These are phyloP conservation scores for Hypseocharis bilobata DNA, from an alignment of 441 rosid species.

Conservation along the genomic window DNA sequence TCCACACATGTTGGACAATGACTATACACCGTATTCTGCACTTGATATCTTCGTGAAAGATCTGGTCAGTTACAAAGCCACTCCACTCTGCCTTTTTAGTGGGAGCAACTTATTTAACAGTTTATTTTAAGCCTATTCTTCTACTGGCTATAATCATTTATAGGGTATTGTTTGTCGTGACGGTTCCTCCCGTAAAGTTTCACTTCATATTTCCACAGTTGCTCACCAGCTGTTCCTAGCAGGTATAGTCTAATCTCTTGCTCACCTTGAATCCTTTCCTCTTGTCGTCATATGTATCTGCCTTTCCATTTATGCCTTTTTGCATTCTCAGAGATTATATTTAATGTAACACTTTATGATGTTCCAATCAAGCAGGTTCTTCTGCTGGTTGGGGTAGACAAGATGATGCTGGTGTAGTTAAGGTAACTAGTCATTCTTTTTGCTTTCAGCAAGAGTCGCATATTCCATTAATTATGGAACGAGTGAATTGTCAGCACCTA, in stretches of 20 bases:
- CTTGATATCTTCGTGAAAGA: slow-evolving; percentile 97
- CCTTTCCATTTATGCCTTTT: background rate
- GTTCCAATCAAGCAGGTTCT: slow-evolving; percentile 48
- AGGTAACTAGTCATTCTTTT: slow-evolving; percentile 37
- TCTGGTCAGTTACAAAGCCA: slow-evolving; percentile 47
- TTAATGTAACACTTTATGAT: background rate
- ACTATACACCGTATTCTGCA: slow-evolving; percentile 87
- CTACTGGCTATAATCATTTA: slow-evolving; percentile 17
- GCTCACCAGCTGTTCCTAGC: slow-evolving; percentile 81
- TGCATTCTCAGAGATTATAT: background rate
- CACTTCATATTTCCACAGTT: slow-evolving; percentile 70
- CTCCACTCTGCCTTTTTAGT: slow-evolving; percentile 4
- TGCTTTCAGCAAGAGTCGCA: background rate
- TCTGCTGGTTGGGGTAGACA: slow-evolving; percentile 97
- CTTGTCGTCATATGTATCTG: background rate
- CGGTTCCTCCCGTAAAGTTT: slow-evolving; percentile 62
- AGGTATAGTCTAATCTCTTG: slow-evolving; percentile 36
- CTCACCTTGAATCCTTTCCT: background rate
- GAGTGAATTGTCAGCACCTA: no score
- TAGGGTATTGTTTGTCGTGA: slow-evolving; percentile 87
- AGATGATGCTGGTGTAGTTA: slow-evolving; percentile 89
- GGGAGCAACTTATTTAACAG: background rate
- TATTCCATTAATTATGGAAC: background rate
- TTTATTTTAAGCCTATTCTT: slow-evolving; percentile 1
- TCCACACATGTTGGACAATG: slow-evolving; percentile 92